These are phyloP conservation scores for Scenedesmus sp. DNA, from an alignment of 163 green algal species.

Conservation along the genomic window DNA sequence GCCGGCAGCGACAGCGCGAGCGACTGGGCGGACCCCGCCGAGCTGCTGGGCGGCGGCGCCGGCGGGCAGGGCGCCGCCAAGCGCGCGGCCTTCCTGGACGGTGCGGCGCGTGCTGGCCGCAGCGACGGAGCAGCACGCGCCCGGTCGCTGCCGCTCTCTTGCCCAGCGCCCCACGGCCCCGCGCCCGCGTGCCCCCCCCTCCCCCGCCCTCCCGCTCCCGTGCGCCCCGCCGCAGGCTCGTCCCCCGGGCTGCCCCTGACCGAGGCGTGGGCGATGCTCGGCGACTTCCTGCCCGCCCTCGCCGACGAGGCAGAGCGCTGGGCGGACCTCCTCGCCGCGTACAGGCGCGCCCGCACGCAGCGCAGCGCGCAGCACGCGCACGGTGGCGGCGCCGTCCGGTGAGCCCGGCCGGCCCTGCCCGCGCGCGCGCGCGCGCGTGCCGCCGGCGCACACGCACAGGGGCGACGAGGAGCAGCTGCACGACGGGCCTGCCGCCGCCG, in stretches of 20 bases:
- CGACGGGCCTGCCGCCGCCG: neutral
- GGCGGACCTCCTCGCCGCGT: constrained; percentile 21
- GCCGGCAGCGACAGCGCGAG: constrained; percentile 29
- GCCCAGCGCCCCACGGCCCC: too few relatives aligned
- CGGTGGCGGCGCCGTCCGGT: too few relatives aligned
- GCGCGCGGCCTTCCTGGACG: constrained; percentile 21
- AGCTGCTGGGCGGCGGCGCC: neutral
- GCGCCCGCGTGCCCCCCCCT: too few relatives aligned
- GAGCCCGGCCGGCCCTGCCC: too few relatives aligned
- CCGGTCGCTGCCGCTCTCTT: too few relatives aligned
- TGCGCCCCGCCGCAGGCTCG: neutral
- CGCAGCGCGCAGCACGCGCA: too few relatives aligned
- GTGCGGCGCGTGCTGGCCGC: too few relatives aligned
- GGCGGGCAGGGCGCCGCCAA: constrained; percentile 26
- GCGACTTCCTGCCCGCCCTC: constrained; percentile 35
- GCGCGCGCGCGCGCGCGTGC: too few relatives aligned
- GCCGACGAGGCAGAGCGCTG: constrained; percentile 9
- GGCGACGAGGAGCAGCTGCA: constrained; percentile 13
- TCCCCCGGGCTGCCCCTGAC: constrained; percentile 23
- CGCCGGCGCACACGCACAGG: too few relatives aligned
- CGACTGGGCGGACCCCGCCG: constrained; percentile 10
- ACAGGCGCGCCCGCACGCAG: constrained; percentile 2
- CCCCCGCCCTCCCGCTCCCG: neutral
- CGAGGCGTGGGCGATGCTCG: constrained; percentile 34
- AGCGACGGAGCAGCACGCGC: too few relatives aligned